A percentile compares a stretch with the other conserved stretches of the same genome.
Conservation (phyloP, 2,329 filamentous ascomycete genomes). For the Microascus cirrosus region DNA sequence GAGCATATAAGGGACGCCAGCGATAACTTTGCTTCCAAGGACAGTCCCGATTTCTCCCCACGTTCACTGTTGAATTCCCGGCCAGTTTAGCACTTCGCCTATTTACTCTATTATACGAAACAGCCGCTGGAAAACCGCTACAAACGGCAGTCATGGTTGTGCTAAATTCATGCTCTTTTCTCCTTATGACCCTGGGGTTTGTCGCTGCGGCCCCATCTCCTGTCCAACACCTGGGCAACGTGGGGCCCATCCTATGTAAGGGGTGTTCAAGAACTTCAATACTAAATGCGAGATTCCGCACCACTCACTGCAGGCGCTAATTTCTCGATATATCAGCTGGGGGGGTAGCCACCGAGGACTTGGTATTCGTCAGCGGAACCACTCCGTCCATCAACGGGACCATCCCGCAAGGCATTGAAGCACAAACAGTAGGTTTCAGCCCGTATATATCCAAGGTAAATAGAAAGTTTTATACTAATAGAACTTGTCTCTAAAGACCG, state of each 20-base stretch:
- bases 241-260: constrained; percentile 10
- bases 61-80: too few species aligned
- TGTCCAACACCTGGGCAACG: constrained; percentile 7
- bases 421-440: constrained; percentile 8
- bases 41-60: too few species aligned
- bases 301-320: too few species aligned
- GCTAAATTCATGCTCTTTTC: constrained; percentile 1
- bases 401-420: constrained; percentile 10
- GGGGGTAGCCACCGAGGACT: constrained; percentile 8
- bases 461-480: too few species aligned
- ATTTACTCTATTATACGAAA: too few species aligned
- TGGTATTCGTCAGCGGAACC: constrained; percentile 10
- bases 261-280: background rate
- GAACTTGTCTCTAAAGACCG: background rate
- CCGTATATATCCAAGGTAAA: too few species aligned
- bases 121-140: too few species aligned
- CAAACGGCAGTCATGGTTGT: background rate
- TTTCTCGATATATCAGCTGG: constrained; percentile 5
- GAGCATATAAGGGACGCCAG: too few species aligned
- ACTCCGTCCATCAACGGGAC: constrained; percentile 10
- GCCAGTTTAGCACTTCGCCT: too few species aligned
- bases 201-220: constrained; percentile 6
- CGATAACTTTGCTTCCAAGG: too few species aligned
- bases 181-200: constrained; percentile 6
- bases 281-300: too few species aligned